These are phyloP conservation scores for Stereocaulon alpinum DNA, from an alignment of 495 filamentous ascomycete genomes.

Conservation along the genomic window DNA sequence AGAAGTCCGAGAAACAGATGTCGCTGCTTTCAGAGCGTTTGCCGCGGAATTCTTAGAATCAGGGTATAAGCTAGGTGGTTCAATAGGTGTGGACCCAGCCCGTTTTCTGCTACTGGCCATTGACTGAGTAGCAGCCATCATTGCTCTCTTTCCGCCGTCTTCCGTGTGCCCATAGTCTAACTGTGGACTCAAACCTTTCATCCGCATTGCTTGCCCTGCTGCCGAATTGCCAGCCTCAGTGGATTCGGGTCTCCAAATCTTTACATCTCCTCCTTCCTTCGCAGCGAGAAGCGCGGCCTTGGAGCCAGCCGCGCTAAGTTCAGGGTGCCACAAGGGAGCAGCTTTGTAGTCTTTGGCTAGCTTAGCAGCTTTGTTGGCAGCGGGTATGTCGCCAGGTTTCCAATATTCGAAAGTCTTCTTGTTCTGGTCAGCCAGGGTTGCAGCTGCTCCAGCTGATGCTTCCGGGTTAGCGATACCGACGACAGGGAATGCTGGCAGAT, in stretches of 20 bases:
- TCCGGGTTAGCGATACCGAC: conserved; percentile 50
- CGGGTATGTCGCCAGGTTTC: conserved; percentile 48
- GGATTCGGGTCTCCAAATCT: conserved; percentile 38
- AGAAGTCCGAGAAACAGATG: conserved; percentile 39
- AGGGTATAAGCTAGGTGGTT: conserved; percentile 38
- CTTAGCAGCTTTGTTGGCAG: conserved; percentile 58
- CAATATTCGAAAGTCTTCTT: conserved; percentile 49
- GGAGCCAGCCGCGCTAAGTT: conserved; percentile 49
- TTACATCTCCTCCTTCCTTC: conserved; percentile 46
- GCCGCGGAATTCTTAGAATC: conserved; percentile 48
- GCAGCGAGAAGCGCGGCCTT: conserved; percentile 65
- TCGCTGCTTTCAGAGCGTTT: conserved; percentile 61
- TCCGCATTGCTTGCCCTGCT: conserved; percentile 45
- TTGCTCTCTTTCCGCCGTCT: conserved; percentile 47
- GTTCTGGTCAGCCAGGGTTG: conserved; percentile 60
- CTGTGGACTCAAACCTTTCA: conserved; percentile 30
- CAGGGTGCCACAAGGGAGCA: conserved; percentile 42
- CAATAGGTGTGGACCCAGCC: conserved; percentile 53
- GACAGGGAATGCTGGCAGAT: conserved; percentile 57
- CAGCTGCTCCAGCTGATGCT: conserved; percentile 63
- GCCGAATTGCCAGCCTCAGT: conserved; percentile 47
- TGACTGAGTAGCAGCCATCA: conserved; percentile 64
- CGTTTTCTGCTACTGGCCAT: conserved; percentile 51
- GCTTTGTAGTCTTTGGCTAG: conserved; percentile 57
- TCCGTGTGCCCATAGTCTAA: conserved; percentile 36